Percentiles rank a stretch among this genome's conserved stretches.
phyloP scores from a whole-genome alignment of 257 asterid genomes.

The Striga asiatica region DNA sequence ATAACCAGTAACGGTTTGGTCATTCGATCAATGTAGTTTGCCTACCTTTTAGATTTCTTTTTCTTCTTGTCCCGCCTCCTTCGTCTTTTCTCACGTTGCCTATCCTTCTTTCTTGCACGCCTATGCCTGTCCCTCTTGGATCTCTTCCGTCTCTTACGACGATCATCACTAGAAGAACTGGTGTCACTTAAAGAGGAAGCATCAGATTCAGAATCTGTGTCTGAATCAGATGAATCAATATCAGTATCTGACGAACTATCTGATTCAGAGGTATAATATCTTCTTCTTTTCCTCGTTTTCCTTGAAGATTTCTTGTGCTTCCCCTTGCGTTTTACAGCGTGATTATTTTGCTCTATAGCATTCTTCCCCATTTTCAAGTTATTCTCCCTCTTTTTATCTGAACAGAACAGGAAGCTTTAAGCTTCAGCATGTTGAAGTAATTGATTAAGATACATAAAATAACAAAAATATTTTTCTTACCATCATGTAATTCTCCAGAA shows the following conservation, averaged over 20 bases:
- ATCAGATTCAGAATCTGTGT: slow-evolving; percentile 58
- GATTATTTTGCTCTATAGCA: slow-evolving; percentile 27
- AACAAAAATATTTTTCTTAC: too few relatives aligned
- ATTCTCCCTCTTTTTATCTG: slow-evolving; percentile 41
- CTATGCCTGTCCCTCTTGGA: slow-evolving; percentile 61
- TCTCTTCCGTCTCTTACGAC: slow-evolving; percentile 78
- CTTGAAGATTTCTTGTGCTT: slow-evolving; percentile 74
- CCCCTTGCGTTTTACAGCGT: slow-evolving; percentile 44
- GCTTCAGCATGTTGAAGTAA: background rate
- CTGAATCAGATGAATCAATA: slow-evolving; percentile 72
- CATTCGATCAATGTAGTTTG: background rate
- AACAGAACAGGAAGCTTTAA: slow-evolving; percentile 2
- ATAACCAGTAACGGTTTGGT: background rate
- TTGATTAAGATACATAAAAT: background rate
- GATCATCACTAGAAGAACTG: slow-evolving; percentile 74
- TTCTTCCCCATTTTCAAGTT: slow-evolving; percentile 34
- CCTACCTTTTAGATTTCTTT: slow-evolving; percentile 65
- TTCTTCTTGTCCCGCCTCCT: slow-evolving; percentile 71
- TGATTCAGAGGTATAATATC: slow-evolving; percentile 74
- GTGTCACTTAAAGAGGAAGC: slow-evolving; percentile 61
- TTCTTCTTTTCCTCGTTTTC: slow-evolving; percentile 69
- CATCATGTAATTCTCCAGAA: slow-evolving; percentile 75
- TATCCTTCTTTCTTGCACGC: slow-evolving; percentile 65
- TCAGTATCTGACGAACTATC: slow-evolving; percentile 72
- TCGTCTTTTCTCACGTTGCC: slow-evolving; percentile 62